phyloP scores from a whole-genome alignment of 2,329 filamentous ascomycete species.

The Acrocalymma vagum region DNA sequence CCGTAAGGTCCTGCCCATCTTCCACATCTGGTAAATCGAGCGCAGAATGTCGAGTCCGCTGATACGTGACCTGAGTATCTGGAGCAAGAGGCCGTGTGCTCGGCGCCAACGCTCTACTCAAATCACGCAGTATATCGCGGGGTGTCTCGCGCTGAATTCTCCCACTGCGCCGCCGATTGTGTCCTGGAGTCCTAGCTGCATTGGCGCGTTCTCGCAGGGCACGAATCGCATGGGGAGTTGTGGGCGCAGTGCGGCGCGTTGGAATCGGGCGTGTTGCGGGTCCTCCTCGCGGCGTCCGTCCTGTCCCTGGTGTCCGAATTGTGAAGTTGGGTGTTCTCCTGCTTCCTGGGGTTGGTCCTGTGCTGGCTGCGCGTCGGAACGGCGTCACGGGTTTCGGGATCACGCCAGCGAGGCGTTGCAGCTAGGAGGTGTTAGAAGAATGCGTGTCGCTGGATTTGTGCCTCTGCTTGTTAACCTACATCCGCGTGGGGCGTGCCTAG shows the following conservation, averaged over 20 bases:
- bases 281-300: slow-evolving; percentile 43
- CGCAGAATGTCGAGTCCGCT: slow-evolving; percentile 39
- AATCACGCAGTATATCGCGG: slow-evolving; percentile 61
- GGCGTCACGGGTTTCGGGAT: slow-evolving; percentile 46
- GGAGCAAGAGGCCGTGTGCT: slow-evolving; percentile 56
- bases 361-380: slow-evolving; percentile 43
- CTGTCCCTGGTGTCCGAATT: slow-evolving; percentile 44
- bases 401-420: slow-evolving; percentile 35
- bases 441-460: neutral
- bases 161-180: slow-evolving; percentile 58
- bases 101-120: slow-evolving; percentile 63
- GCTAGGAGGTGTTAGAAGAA: slow-evolving; percentile 23
- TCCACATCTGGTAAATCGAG: slow-evolving; percentile 56
- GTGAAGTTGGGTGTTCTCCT: slow-evolving; percentile 37
- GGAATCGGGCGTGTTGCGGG: slow-evolving; percentile 43
- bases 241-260: slow-evolving; percentile 52
- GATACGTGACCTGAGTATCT: slow-evolving; percentile 52
- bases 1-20: slow-evolving; percentile 53
- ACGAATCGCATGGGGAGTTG: slow-evolving; percentile 64
- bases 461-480: too few species aligned
- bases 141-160: slow-evolving; percentile 63
- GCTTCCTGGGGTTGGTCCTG: slow-evolving; percentile 41
- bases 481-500: slow-evolving; percentile 23
- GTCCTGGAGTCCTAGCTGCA: slow-evolving; percentile 60
- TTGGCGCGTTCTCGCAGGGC: slow-evolving; percentile 61